Conservation (phyloP, 305 asterid genomes). For the Fraxinus xanthoxyloides region DNA sequence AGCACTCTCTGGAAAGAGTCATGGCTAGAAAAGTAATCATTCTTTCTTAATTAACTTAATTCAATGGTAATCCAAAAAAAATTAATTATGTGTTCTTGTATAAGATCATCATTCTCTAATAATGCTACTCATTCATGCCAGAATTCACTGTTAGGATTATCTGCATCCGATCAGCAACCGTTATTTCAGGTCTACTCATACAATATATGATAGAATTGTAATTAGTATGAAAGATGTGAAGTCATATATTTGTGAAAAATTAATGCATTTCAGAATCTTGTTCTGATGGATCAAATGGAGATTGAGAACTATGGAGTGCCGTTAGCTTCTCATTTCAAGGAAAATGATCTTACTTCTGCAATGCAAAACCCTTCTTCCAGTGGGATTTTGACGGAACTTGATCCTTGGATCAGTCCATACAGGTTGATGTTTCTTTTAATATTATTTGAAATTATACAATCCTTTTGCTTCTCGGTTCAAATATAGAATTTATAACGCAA, state of each 20-base stretch:
- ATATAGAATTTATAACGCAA: not conserved
- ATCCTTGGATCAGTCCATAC: not conserved
- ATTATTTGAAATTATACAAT: not conserved
- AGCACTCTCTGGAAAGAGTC: conserved; percentile 36
- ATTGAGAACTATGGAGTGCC: conserved; percentile 6
- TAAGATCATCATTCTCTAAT: not conserved
- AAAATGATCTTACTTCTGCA: not conserved
- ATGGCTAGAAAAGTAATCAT: conserved; percentile 38
- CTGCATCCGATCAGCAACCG: conserved; percentile 17
- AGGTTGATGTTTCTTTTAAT: not conserved
- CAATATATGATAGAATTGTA: not conserved
- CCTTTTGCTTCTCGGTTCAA: not conserved
- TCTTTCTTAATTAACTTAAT: not conserved
- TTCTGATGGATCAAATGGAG: conserved; percentile 20
- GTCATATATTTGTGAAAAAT: not conserved
- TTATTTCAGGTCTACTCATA: conserved; percentile 20
- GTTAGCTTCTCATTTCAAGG: not conserved
- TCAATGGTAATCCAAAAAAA: not conserved
- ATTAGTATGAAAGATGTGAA: not conserved
- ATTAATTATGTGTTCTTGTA: not conserved
- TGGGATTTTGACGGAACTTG: not conserved
- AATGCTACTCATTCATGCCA: conserved; percentile 16
- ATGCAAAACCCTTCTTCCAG: not conserved
- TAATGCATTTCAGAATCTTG: not conserved
- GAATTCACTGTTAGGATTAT: conserved; percentile 20